Evolutionary conservation across 169 alveolate genomes (phyloP).

Genomic region (Cryptosporidium sp.): DNA sequence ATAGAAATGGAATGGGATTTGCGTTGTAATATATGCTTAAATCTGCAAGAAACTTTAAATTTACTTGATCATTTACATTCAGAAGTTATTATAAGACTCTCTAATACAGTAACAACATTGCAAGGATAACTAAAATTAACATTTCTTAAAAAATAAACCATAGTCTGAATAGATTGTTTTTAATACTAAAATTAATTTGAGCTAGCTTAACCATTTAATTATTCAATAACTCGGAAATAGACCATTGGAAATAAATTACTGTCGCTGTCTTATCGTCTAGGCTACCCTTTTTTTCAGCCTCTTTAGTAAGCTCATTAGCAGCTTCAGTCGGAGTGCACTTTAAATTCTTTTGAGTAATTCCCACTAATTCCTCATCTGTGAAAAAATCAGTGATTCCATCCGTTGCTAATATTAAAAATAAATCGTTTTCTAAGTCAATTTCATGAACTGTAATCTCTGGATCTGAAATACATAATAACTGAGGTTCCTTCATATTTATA

Average conservation of each 20-base stretch:
- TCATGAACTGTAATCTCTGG: conserved; percentile 51
- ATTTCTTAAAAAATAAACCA: too few species aligned
- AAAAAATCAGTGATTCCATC: conserved; percentile 65
- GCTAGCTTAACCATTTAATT: background rate
- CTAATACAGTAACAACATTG: background rate
- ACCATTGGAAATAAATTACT: conserved; percentile 62
- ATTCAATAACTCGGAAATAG: conserved; percentile 39
- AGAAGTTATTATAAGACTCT: conserved; percentile 19
- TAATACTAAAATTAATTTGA: background rate
- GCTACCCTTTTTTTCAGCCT: conserved; percentile 64
- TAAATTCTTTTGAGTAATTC: conserved; percentile 21
- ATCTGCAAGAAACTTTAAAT: conserved; percentile 26
- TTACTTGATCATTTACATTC: conserved; percentile 35
- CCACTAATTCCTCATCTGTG: conserved; percentile 49
- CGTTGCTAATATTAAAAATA: conserved; percentile 55
- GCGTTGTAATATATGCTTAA: conserved; percentile 56
- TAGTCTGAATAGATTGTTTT: too few species aligned
- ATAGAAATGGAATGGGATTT: conserved; percentile 72
- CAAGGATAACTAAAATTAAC: background rate
- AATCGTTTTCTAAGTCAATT: conserved; percentile 52
- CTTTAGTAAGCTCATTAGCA: conserved; percentile 33
- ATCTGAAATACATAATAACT: conserved; percentile 40
- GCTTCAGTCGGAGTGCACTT: conserved; percentile 38
- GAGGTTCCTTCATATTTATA: conserved; percentile 54
- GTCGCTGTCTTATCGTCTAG: conserved; percentile 72